Conservation (phyloP, 495 filamentous ascomycete genomes). For the Apiosordaria backusii region DNA sequence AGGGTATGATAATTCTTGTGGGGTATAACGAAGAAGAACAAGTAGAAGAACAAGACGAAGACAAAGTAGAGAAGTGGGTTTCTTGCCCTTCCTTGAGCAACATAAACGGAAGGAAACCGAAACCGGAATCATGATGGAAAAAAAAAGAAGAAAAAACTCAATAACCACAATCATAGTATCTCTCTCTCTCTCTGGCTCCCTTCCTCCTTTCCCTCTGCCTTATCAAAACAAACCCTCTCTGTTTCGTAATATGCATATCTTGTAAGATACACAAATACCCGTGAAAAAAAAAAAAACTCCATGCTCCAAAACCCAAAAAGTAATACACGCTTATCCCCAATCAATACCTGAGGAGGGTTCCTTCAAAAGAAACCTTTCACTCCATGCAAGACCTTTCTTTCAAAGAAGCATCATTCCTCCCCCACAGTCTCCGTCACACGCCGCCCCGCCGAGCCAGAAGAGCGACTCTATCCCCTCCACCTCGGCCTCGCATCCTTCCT, state of each 20-base stretch:
- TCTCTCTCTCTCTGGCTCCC: not conserved
- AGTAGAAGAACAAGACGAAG: not conserved
- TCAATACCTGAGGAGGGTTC: no score
- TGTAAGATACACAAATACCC: not conserved
- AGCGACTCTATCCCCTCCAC: slow-evolving; percentile 23
- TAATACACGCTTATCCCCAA: not conserved
- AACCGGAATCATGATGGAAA: not conserved
- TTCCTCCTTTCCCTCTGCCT: not conserved
- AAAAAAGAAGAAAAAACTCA: slow-evolving; percentile 6
- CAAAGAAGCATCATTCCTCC: not conserved
- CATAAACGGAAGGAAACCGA: not conserved
- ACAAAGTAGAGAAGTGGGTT: no score
- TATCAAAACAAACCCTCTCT: not conserved
- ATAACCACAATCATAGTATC: not conserved
- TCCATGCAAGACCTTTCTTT: no score
- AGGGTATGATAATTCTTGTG: not conserved
- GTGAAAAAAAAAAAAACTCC: not conserved
- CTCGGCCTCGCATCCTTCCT: slow-evolving; percentile 29
- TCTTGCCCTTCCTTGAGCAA: not conserved
- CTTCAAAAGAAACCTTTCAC: no score
- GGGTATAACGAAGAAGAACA: slow-evolving; percentile 3
- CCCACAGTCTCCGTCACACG: not conserved
- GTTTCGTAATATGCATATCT: not conserved
- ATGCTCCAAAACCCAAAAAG: not conserved
- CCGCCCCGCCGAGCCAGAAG: not conserved